Percentiles rank a stretch among this genome's conserved stretches.
phyloP scores from a whole-genome alignment of 345 rosid species.

The Gossypium turneri region DNA sequence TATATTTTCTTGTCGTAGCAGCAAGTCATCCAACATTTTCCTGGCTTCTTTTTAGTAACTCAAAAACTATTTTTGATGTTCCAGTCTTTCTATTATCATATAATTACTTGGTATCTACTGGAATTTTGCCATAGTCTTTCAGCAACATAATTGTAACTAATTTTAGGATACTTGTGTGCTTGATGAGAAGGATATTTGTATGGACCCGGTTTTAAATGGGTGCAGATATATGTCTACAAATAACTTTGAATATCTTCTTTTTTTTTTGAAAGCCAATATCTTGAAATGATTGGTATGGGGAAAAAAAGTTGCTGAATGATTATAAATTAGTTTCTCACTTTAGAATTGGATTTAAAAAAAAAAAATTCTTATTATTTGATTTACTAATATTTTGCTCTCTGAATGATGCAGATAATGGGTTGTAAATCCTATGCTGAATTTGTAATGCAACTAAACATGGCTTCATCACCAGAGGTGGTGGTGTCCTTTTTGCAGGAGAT shows the following conservation, averaged over 20 bases:
- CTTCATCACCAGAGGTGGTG: constrained; percentile 74
- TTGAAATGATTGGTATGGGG: background rate
- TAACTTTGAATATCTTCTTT: background rate
- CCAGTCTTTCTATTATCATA: background rate
- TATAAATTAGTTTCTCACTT: background rate
- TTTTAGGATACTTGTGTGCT: background rate
- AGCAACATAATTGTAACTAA: background rate
- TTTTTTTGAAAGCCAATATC: background rate
- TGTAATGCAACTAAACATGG: constrained; percentile 63
- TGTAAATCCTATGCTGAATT: constrained; percentile 75
- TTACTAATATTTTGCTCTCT: background rate
- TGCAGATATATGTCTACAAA: background rate
- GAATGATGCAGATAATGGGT: constrained; percentile 59
- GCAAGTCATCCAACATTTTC: background rate
- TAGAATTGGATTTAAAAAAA: background rate
- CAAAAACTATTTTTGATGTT: background rate
- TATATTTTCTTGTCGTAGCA: background rate
- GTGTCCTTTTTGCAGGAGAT: constrained; percentile 73
- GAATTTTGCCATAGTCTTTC: background rate
- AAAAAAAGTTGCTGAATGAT: background rate
- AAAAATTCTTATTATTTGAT: background rate
- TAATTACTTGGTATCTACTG: background rate
- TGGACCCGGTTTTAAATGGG: background rate
- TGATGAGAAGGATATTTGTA: background rate
- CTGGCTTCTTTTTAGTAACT: background rate